phyloP scores from a whole-genome alignment of 176 grass and related monocot genomes.

The Pharus latifolius region DNA sequence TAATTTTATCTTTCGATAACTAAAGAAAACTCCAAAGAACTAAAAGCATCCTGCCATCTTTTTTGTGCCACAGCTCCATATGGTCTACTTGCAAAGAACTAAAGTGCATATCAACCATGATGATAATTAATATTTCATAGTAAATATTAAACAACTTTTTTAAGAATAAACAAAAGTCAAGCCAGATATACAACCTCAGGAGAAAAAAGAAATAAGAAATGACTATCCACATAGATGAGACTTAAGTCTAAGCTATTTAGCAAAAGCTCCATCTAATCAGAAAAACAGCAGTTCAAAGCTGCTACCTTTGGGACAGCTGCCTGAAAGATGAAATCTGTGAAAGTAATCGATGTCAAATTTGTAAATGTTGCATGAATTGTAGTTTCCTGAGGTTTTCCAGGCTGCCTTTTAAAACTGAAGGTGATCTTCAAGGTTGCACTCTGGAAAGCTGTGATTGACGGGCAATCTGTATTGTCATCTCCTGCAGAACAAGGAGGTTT shows the following conservation, averaged over 20 bases:
- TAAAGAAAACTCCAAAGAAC: background rate
- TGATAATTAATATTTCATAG: background rate
- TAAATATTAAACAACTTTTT: background rate
- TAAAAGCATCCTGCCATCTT: background rate
- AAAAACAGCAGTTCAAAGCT: background rate
- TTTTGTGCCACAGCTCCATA: no score
- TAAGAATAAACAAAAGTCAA: background rate
- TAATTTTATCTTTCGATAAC: background rate
- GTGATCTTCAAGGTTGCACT: conserved; percentile 73
- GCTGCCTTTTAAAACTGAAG: conserved; percentile 75
- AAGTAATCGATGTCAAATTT: conserved; percentile 68
- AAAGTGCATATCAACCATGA: background rate
- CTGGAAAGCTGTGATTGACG: conserved; percentile 77
- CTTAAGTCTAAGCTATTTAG: background rate
- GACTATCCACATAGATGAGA: background rate
- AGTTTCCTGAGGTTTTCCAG: conserved; percentile 75
- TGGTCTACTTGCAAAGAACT: background rate
- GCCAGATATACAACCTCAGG: no score
- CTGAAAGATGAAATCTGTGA: conserved; percentile 89
- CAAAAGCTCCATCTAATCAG: background rate
- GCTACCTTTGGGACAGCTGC: conserved; percentile 97
- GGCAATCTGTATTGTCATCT: conserved; percentile 38
- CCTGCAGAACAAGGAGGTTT: conserved; percentile 23
- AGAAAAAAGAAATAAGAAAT: background rate
- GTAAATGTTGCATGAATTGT: conserved; percentile 61